These are phyloP conservation scores for Colletotrichum musicola DNA, from an alignment of 2,329 filamentous ascomycete species.

Conservation along the genomic window DNA sequence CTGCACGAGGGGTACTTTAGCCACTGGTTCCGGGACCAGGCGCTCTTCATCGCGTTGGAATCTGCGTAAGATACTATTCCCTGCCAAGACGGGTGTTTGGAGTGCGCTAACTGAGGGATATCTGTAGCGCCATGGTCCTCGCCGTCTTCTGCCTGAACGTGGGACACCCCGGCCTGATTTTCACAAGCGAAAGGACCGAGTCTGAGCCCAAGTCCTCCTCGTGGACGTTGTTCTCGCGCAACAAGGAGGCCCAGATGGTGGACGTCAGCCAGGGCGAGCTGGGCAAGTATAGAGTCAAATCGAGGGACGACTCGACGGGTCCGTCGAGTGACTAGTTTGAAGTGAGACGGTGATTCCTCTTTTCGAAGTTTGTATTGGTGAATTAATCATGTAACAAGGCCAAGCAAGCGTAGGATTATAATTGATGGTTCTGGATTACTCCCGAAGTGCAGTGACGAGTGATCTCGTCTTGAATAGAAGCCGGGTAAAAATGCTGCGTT, in stretches of 20 bases:
- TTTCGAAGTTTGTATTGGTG: too few species aligned
- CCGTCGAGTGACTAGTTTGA: neutral
- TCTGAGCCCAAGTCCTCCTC: too few species aligned
- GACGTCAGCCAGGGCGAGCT: neutral
- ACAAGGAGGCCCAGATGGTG: neutral
- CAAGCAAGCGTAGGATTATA: too few species aligned
- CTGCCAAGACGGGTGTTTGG: too few species aligned
- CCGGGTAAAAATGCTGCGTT: too few species aligned
- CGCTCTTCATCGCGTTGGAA: conserved; percentile 59
- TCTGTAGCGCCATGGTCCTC: conserved; percentile 20
- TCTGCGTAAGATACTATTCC: conserved; percentile 45
- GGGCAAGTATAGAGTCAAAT: neutral
- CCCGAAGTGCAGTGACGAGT: too few species aligned
- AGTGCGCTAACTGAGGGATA: neutral
- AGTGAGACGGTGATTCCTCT: too few species aligned
- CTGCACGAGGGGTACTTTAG: conserved; percentile 67
- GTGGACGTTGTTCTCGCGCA: neutral
- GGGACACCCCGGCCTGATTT: conserved; percentile 31
- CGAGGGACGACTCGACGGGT: neutral
- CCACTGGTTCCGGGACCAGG: conserved; percentile 58
- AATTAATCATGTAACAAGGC: too few species aligned
- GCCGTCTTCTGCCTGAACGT: conserved; percentile 23
- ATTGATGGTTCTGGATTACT: too few species aligned
- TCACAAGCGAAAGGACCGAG: neutral
- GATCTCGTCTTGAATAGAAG: too few species aligned